Percentiles rank a stretch among this genome's conserved stretches.
Conservation (phyloP, 345 rosid species). For the Psidium friedrichsthalianum region DNA sequence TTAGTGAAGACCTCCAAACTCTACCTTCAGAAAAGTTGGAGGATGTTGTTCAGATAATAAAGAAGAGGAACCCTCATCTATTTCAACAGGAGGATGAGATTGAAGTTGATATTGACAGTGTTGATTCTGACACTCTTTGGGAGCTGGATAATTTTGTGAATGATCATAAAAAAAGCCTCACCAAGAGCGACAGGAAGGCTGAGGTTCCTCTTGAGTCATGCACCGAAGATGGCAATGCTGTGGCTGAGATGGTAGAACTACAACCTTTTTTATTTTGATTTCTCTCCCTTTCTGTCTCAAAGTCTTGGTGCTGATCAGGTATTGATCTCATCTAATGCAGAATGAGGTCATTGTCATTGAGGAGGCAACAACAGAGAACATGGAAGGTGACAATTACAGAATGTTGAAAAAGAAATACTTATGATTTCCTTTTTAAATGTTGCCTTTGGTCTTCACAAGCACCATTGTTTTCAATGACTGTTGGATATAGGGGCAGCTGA, state of each 20-base stretch:
- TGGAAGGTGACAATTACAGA: constrained; percentile 16
- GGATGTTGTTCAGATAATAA: constrained; percentile 68
- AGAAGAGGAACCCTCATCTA: constrained; percentile 59
- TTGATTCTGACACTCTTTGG: constrained; percentile 83
- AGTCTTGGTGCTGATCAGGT: neutral
- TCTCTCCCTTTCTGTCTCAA: neutral
- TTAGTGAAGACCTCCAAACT: constrained; percentile 56
- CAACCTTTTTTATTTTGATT: neutral
- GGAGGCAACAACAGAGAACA: constrained; percentile 14
- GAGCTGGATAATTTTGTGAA: constrained; percentile 61
- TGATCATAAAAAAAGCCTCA: constrained; percentile 28
- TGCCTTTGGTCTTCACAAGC: neutral
- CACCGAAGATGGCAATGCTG: constrained; percentile 14
- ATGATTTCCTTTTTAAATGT: neutral
- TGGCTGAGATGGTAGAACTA: constrained; percentile 33
- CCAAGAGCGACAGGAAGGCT: constrained; percentile 30
- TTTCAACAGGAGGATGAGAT: constrained; percentile 77
- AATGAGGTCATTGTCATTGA: constrained; percentile 4
- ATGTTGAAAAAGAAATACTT: neutral
- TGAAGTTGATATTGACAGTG: constrained; percentile 79
- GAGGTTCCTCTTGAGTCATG: constrained; percentile 6
- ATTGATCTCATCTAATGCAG: constrained; percentile 14
- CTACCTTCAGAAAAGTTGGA: constrained; percentile 78
- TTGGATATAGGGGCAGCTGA: constrained; percentile 12
- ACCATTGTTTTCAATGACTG: neutral